A percentile compares a stretch with the other conserved stretches of the same genome.
These are phyloP conservation scores for Cercospora nicotianae DNA, from an alignment of 2,329 filamentous ascomycete species.

Conservation along the genomic window DNA sequence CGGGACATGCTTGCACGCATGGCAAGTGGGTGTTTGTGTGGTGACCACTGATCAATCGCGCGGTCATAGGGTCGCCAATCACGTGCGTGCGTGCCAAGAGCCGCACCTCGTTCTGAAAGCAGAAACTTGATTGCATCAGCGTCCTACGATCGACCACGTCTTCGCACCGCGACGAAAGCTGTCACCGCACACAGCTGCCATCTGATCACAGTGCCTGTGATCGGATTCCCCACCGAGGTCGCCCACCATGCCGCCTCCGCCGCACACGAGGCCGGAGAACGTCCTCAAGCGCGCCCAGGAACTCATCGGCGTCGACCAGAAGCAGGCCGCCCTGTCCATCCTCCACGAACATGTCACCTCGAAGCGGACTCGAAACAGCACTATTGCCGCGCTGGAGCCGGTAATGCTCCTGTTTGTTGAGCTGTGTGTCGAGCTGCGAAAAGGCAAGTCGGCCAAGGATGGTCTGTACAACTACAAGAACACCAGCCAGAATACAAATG, in stretches of 20 bases:
- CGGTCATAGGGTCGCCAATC: background rate
- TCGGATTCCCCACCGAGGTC: slow-evolving; percentile 14
- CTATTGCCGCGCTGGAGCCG: slow-evolving; percentile 92
- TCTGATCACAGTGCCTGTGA: slow-evolving; percentile 34
- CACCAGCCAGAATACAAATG: slow-evolving; percentile 98
- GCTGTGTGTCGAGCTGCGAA: slow-evolving; percentile 93
- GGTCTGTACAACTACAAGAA: slow-evolving; percentile 99
- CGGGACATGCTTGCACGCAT: slow-evolving; percentile 2
- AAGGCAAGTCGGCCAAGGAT: slow-evolving; percentile 98
- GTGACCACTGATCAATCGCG: background rate
- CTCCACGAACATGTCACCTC: slow-evolving; percentile 99
- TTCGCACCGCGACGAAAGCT: slow-evolving; percentile 48
- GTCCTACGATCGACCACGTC: slow-evolving; percentile 10
- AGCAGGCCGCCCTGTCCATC: slow-evolving; percentile 85
- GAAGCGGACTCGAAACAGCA: slow-evolving; percentile 95
- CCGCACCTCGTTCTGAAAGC: slow-evolving; percentile 5
- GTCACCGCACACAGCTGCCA: slow-evolving; percentile 54
- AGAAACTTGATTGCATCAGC: slow-evolving; percentile 11
- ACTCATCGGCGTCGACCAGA: slow-evolving; percentile 96
- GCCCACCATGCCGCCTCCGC: slow-evolving; percentile 78
- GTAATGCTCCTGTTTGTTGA: slow-evolving; percentile 98
- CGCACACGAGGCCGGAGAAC: slow-evolving; percentile 98
- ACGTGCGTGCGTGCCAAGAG: slow-evolving; percentile 6
- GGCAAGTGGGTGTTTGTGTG: slow-evolving; percentile 2
- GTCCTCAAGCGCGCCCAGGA: slow-evolving; percentile 97